Percentiles rank a stretch among this genome's conserved stretches.
Evolutionary conservation across 768 basidiomycete genomes (phyloP).

Genomic region (Lentinus tigrinus): DNA sequence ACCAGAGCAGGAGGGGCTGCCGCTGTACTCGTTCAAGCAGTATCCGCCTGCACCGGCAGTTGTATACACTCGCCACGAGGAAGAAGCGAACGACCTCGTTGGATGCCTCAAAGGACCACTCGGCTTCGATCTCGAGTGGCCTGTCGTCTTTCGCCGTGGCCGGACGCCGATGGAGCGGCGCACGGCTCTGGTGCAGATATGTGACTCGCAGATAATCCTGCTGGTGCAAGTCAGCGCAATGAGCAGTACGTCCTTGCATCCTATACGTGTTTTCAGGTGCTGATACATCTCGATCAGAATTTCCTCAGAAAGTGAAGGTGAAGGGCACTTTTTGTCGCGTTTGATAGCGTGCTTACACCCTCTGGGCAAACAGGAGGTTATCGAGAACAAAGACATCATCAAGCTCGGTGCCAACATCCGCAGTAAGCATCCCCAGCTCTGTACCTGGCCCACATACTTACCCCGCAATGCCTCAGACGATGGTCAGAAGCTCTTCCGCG

Average conservation of each 20-base stretch:
- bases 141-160: constrained; percentile 32
- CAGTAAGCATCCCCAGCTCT: constrained; percentile 31
- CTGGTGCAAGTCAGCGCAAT: constrained; percentile 49
- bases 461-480: constrained; percentile 38
- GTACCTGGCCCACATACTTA: neutral
- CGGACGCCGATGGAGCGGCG: constrained; percentile 28
- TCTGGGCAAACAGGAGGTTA: constrained; percentile 41
- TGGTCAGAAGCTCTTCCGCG: constrained; percentile 46
- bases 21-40: constrained; percentile 40
- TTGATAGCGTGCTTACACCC: too few relatives aligned
- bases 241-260: constrained; percentile 27
- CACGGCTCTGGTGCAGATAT: constrained; percentile 47
- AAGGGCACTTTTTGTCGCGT: neutral
- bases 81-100: constrained; percentile 41
- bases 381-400: constrained; percentile 38
- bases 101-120: constrained; percentile 41
- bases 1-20: constrained; percentile 10
- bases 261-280: neutral
- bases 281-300: constrained; percentile 29
- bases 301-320: constrained; percentile 44
- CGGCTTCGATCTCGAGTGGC: constrained; percentile 55
- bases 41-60: constrained; percentile 33
- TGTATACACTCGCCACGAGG: constrained; percentile 41
- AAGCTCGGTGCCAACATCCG: constrained; percentile 51
- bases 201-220: constrained; percentile 41